Base-by-base conservation (phyloP, 257 asterid genomes). In the Nicotiana obtusifolia region DNA sequence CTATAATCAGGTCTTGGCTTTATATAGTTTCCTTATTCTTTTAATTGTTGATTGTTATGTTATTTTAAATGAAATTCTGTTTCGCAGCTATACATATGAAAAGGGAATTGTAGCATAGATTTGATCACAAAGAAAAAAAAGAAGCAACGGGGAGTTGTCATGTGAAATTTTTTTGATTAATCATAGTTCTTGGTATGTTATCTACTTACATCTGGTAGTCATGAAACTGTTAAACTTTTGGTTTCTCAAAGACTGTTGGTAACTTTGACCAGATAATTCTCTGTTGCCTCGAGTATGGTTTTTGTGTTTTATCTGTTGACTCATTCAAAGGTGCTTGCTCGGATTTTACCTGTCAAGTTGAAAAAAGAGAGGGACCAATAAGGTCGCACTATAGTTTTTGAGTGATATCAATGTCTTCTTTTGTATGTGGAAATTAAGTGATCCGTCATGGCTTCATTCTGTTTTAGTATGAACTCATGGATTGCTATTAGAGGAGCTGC, bases 1-100 rank as follows among this genome's bases (percentile, higher is more conserved):
- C 52, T 87, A 85, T 78, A 86, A 87, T 86, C 97, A 91, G 97
- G 99, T 90, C 77, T 82, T 64, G 14, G 41, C 62, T 49, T 49
- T 75, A 47, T 1, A 49, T 22, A 49, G 16, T 47, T 49, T 31
- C 62, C 62, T 49, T 75, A 49, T 49, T 73, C 61, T 73, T 71
- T 73, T 26, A 7, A 49, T 49, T 24, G 24, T 75, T 75, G 61
- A 24, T 75, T 75, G 62, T 49, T 20, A 47, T 49, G 26, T 49
- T 49, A 44, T 11, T 22, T 71, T 71, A 44, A 11, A 44, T 44
- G 35, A 44, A 44, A 22, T 52, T 41, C 19, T 62, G 20, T 71
- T 20, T 47, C 59, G 3, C 22, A 44, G 60, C 78, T 13, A 22
- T 71, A 44, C 19, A 52, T 71, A 14, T 71, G 78, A 71, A 44